phyloP scores from a whole-genome alignment of 805 yeast species.

The Brettanomyces sp. region DNA sequence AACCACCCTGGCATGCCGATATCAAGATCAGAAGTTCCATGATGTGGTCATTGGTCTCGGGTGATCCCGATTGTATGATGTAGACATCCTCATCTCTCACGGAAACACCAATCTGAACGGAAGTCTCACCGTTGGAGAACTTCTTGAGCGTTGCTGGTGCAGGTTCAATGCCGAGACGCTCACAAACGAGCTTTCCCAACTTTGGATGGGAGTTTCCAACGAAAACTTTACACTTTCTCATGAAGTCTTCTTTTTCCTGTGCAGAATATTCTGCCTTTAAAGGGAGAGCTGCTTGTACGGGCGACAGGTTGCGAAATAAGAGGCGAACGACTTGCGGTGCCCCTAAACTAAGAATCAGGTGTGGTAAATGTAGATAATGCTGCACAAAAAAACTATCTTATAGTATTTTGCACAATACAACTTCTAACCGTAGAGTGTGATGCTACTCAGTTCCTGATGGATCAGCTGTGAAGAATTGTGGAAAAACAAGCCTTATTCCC shows the following conservation, averaged over 20 bases:
- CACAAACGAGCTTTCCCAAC: constrained; percentile 83
- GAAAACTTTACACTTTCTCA: constrained; percentile 96
- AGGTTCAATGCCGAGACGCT: constrained; percentile 81
- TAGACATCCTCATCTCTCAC: constrained; percentile 97
- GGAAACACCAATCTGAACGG: constrained; percentile 89
- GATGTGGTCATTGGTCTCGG: constrained; percentile 83
- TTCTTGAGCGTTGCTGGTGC: constrained; percentile 88
- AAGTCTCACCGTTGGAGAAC: constrained; percentile 96
- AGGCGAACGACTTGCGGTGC: background rate
- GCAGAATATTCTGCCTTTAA: background rate
- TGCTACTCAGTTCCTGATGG: no score
- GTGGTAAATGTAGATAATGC: no score
- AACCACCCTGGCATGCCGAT: constrained; percentile 94
- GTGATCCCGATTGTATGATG: constrained; percentile 84
- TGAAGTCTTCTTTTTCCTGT: constrained; percentile 20
- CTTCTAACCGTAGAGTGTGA: no score
- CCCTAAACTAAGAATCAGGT: no score
- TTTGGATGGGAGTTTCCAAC: constrained; percentile 97
- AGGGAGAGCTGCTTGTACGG: background rate
- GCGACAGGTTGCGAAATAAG: background rate
- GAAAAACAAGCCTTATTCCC: no score
- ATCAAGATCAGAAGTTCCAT: constrained; percentile 93
- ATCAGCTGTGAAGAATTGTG: no score
- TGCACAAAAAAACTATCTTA: no score
- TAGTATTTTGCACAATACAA: no score